phyloP scores from a whole-genome alignment of 2,329 filamentous ascomycete genomes.

The Xylaria sp. region DNA sequence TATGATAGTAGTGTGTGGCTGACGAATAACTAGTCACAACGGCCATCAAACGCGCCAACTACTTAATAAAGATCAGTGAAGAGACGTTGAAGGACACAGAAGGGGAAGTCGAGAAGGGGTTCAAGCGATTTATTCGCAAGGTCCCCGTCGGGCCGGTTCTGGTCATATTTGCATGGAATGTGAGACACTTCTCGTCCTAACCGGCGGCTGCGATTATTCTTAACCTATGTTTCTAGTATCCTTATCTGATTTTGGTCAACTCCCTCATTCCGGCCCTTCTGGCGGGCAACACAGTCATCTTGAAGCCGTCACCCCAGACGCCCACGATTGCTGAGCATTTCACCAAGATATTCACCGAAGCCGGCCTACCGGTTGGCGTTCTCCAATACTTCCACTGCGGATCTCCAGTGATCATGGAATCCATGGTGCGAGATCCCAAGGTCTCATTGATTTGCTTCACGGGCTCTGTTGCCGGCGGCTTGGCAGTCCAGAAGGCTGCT shows the following conservation, averaged over 20 bases:
- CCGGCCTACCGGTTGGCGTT: slow-evolving; percentile 83
- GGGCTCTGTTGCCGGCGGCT: slow-evolving; percentile 86
- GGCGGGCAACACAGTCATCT: slow-evolving; percentile 87
- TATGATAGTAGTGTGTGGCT: slow-evolving; percentile 17
- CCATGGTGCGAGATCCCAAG: slow-evolving; percentile 78
- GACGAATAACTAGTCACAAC: slow-evolving; percentile 67
- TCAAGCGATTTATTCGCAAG: slow-evolving; percentile 90
- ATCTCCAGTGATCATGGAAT: slow-evolving; percentile 78
- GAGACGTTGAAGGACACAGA: slow-evolving; percentile 82
- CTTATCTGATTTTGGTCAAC: slow-evolving; percentile 93
- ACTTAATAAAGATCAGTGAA: slow-evolving; percentile 83
- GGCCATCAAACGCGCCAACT: slow-evolving; percentile 85
- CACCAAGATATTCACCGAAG: slow-evolving; percentile 77
- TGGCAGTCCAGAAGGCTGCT: slow-evolving; percentile 86
- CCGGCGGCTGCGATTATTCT: background rate
- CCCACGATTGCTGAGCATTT: slow-evolving; percentile 91
- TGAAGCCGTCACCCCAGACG: slow-evolving; percentile 95
- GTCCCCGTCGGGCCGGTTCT: slow-evolving; percentile 87
- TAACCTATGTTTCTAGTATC: slow-evolving; percentile 70
- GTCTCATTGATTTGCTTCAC: slow-evolving; percentile 91
- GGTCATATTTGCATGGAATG: slow-evolving; percentile 96
- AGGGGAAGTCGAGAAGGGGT: slow-evolving; percentile 86
- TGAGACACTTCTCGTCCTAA: slow-evolving; percentile 56
- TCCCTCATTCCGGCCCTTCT: slow-evolving; percentile 91
- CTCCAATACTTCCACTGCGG: slow-evolving; percentile 94